Percentiles rank a stretch among this genome's conserved stretches.
Evolutionary conservation across 129 eudicot species (phyloP).

Genomic region (Logfia minima): DNA sequence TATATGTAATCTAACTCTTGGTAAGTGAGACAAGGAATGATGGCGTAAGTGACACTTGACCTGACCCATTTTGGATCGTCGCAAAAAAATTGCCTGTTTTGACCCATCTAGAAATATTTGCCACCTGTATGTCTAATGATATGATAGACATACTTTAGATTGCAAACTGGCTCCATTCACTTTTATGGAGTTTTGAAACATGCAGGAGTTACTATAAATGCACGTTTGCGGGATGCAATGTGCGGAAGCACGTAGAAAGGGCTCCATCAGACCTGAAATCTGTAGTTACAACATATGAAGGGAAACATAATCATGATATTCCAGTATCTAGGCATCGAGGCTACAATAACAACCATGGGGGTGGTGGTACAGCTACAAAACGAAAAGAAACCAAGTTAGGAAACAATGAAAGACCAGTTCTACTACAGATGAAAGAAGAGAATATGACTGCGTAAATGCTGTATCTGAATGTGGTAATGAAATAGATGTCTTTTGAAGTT

Average conservation of each 20-base stretch:
- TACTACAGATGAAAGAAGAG: slow-evolving; percentile 71
- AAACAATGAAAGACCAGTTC: slow-evolving; percentile 52
- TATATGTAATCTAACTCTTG: not conserved
- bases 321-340: slow-evolving; percentile 55
- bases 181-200: not conserved
- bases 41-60: too few species aligned
- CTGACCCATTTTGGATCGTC: not conserved
- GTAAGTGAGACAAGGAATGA: not conserved
- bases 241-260: slow-evolving; percentile 91
- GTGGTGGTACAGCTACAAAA: slow-evolving; percentile 25
- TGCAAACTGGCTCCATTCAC: not conserved
- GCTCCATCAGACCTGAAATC: slow-evolving; percentile 81
- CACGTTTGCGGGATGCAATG: slow-evolving; percentile 80
- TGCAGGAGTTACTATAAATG: slow-evolving; percentile 96
- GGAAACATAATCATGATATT: slow-evolving; percentile 89
- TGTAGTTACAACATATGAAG: slow-evolving; percentile 93
- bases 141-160: not conserved
- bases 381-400: slow-evolving; percentile 51
- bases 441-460: slow-evolving; percentile 50
- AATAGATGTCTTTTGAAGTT: slow-evolving; percentile 20
- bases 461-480: not conserved
- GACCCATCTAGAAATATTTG: not conserved
- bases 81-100: not conserved
- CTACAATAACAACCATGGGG: slow-evolving; percentile 28
- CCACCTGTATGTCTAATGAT: not conserved